phyloP scores from a whole-genome alignment of 2,329 filamentous ascomycete species.

The Colletotrichum magnum region DNA sequence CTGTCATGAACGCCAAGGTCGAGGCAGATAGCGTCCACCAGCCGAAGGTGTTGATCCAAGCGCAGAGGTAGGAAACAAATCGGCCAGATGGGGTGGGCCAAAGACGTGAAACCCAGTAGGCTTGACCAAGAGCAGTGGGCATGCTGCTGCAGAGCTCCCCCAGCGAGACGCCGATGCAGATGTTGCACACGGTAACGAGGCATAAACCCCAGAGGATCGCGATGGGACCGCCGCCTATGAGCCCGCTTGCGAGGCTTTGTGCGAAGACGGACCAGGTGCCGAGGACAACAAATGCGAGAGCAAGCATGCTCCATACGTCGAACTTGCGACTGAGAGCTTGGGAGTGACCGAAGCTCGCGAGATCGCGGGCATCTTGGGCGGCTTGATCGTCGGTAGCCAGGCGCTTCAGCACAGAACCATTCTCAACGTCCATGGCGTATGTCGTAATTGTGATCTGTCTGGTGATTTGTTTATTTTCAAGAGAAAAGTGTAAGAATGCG shows the following conservation, averaged over 20 bases:
- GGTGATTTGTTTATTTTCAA: no score
- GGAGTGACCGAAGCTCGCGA: constrained; percentile 57
- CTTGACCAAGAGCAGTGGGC: constrained; percentile 73
- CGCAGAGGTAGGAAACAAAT: constrained; percentile 69
- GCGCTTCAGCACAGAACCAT: neutral
- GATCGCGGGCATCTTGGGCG: constrained; percentile 53
- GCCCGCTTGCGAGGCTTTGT: constrained; percentile 58
- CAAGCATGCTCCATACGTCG: constrained; percentile 68
- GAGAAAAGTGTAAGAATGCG: no score
- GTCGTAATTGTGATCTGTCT: no score
- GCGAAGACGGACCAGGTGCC: constrained; percentile 72
- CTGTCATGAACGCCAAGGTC: constrained; percentile 70
- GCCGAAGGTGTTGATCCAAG: constrained; percentile 72
- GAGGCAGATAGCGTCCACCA: constrained; percentile 72
- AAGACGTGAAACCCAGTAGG: constrained; percentile 68
- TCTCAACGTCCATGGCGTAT: no score
- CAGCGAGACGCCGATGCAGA: constrained; percentile 68
- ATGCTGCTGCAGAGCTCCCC: constrained; percentile 71
- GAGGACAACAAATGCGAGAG: constrained; percentile 69
- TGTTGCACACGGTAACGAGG: constrained; percentile 65
- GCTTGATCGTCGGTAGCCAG: constrained; percentile 20
- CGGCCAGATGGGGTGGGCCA: constrained; percentile 56
- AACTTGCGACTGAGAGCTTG: constrained; percentile 62
- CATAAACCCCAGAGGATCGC: constrained; percentile 69
- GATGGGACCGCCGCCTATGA: constrained; percentile 67